Evolutionary conservation across 164 flowering plant genomes (phyloP), one percentile per base, ranked within the genome.

Genomic region (Aristolochia contorta): DNA sequence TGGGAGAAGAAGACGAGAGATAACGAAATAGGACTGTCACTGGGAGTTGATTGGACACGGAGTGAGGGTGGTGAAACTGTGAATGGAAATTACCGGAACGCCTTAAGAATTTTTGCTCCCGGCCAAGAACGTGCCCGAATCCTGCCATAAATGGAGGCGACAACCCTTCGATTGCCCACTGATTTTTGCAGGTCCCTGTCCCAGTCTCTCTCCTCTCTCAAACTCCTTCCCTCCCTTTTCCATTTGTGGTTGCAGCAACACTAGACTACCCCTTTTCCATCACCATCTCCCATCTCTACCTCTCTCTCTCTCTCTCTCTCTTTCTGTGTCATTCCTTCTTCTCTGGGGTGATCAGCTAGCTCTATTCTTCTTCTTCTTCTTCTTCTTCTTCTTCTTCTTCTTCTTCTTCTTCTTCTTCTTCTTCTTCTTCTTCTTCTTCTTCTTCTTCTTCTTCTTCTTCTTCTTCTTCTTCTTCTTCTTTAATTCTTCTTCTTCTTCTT

Each of bases 91-190:
- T 58, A 3, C 20, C 2, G 16, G 51, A 25, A 25, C 24, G 51
- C 50, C 50, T 10, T 45, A 1, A 19, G 14, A 43, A 20, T 54
- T 43, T 58, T 43, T 14, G 33, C 0, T n/a, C 6, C 12, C 16
- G 70, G 76, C 84, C 81, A 82, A 82, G 85, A 82, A 68, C 49
- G 24, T 67, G 64, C 67, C 74, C 59, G 12, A 70, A 67, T 71
- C 72, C 72, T 78, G 80, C 78, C 80, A 72, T 75, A 74, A 77
- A 71, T 77, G 78, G 75, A 73, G 81, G 74, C 69, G 89, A 77
- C 87, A 86, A 65, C 66, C 27, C 67, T 77, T 78, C 56, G 84
- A 81, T 81, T 79, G 79, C 80, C 71, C 59, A 64, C 68, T 67
- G 69, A 77, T 78, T 62, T 71, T 71, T 78, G 72, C 74, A 73